phyloP scores from a whole-genome alignment of 1,284 basidiomycete genomes.

The Trichosporon sp. region DNA sequence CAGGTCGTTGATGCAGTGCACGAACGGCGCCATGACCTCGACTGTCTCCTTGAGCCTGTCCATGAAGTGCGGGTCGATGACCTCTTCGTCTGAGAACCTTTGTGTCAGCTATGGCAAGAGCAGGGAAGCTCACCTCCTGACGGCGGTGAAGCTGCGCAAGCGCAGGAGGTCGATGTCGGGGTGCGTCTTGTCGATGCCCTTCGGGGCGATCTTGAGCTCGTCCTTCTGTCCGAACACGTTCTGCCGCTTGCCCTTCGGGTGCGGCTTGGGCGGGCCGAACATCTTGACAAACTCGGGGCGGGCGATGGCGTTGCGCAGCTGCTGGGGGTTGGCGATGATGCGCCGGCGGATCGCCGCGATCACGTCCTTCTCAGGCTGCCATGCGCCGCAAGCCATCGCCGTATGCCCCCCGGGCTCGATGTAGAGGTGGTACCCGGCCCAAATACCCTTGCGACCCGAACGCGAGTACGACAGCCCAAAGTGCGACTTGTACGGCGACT shows the following conservation, averaged over 20 bases:
- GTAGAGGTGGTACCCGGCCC: constrained; percentile 45
- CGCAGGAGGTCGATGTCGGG: constrained; percentile 80
- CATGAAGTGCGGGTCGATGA: constrained; percentile 63
- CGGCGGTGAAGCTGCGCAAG: constrained; percentile 70
- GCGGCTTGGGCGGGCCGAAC: constrained; percentile 66
- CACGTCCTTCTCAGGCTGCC: constrained; percentile 78
- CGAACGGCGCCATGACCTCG: constrained; percentile 64
- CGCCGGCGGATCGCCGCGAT: constrained; percentile 67
- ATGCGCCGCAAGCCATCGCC: constrained; percentile 71
- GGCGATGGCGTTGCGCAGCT: constrained; percentile 64
- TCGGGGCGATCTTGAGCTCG: constrained; percentile 78
- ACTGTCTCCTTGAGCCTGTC: constrained; percentile 59
- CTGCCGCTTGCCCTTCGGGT: constrained; percentile 59
- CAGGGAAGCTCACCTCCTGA: constrained; percentile 57
- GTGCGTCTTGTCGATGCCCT: constrained; percentile 78
- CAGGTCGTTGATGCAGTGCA: constrained; percentile 61
- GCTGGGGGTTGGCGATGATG: constrained; percentile 60
- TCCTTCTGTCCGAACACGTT: constrained; percentile 77
- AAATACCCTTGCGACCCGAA: constrained; percentile 47
- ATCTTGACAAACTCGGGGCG: constrained; percentile 62
- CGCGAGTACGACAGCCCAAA: constrained; percentile 52
- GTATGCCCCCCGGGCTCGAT: constrained; percentile 65
- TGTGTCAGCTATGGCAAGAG: neutral
- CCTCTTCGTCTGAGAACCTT: constrained; percentile 73
- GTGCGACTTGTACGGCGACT: constrained; percentile 79